Percentiles rank a stretch among this genome's conserved stretches.
phyloP scores from a whole-genome alignment of 2,329 filamentous ascomycete species.

The Beauveria varroae region DNA sequence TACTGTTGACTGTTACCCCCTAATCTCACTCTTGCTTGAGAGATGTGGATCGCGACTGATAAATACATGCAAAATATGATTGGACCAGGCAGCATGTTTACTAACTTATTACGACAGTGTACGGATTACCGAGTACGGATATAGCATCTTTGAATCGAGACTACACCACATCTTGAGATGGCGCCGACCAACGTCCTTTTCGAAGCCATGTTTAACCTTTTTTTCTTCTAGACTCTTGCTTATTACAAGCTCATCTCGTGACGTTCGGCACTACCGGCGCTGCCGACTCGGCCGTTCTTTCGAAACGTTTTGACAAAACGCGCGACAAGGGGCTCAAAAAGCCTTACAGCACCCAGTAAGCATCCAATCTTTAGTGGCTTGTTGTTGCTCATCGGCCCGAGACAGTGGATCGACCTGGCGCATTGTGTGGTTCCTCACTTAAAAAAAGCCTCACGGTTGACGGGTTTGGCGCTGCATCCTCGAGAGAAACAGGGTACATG shows the following conservation, averaged over 20 bases:
- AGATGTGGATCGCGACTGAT: too few species aligned
- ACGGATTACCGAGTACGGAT: too few species aligned
- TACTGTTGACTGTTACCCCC: too few species aligned
- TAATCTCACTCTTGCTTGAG: too few species aligned
- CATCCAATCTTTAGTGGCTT: constrained; percentile 8
- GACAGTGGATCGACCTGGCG: constrained; percentile 5
- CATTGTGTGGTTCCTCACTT: constrained; percentile 3
- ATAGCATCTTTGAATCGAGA: too few species aligned
- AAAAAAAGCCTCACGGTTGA: constrained; percentile 1
- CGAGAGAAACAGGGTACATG: background rate
- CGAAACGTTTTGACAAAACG: background rate
- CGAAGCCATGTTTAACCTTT: background rate
- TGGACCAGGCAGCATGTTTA: too few species aligned
- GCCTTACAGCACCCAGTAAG: background rate
- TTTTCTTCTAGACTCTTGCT: background rate
- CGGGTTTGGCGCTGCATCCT: background rate
- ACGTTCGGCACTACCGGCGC: too few species aligned
- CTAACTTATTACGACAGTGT: too few species aligned
- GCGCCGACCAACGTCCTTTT: background rate
- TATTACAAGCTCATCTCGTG: too few species aligned
- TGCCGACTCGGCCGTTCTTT: background rate
- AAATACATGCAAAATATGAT: too few species aligned
- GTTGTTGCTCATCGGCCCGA: constrained; percentile 4
- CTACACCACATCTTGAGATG: too few species aligned
- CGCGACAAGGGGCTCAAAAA: background rate